phyloP scores from a whole-genome alignment of 1,284 basidiomycete genomes.

The Rhodotorula mucilaginosa region DNA sequence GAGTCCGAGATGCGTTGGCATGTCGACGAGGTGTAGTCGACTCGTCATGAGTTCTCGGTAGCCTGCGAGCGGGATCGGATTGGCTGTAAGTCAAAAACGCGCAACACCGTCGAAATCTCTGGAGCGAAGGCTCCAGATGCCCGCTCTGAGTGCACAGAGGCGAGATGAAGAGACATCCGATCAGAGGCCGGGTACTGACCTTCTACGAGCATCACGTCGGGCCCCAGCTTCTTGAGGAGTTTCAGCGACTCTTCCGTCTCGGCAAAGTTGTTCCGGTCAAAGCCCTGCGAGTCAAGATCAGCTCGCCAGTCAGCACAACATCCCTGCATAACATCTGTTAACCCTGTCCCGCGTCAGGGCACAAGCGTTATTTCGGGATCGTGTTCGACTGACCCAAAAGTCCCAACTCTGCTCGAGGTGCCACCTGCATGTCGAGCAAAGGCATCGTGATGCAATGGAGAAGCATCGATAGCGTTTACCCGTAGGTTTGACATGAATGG shows the following conservation, averaged over 20 bases:
- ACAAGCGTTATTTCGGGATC: no score
- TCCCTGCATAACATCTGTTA: no score
- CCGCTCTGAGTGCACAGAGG: no score
- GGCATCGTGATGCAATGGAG: neutral
- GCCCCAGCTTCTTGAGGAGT: constrained; percentile 21
- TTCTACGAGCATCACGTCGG: constrained; percentile 33
- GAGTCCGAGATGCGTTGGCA: constrained; percentile 34
- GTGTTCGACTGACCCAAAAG: constrained; percentile 25
- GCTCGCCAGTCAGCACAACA: neutral
- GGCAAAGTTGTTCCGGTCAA: constrained; percentile 35
- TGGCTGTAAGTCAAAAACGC: no score
- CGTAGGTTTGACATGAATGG: no score
- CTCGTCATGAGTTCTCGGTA: constrained; percentile 29
- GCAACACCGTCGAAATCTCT: no score
- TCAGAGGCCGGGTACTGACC: neutral
- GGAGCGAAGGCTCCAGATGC: no score
- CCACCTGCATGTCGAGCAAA: neutral
- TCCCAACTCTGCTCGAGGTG: constrained; percentile 29
- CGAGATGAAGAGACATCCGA: no score
- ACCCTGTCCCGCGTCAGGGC: no score
- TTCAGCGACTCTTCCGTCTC: constrained; percentile 31
- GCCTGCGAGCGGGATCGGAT: neutral
- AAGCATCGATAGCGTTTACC: neutral
- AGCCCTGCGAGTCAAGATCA: constrained; percentile 7
- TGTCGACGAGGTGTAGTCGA: constrained; percentile 30